Evolutionary conservation across 1,284 basidiomycete species (phyloP).

Genomic region (Irpex sp.): DNA sequence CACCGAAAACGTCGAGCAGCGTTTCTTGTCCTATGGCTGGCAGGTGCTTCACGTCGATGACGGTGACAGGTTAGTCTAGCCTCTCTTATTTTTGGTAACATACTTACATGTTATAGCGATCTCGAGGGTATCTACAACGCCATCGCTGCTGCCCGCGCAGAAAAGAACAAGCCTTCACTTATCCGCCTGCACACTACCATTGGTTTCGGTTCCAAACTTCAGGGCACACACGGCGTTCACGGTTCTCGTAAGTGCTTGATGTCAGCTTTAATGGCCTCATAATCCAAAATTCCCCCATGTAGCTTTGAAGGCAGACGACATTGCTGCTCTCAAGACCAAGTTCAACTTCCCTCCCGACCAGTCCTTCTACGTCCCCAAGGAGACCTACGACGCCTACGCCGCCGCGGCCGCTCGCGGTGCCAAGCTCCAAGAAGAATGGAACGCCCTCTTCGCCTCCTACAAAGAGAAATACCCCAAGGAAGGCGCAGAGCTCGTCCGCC

Average conservation of each 20-base stretch:
- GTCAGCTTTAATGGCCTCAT: not conserved
- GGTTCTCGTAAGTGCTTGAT: constrained; percentile 68
- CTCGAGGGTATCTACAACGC: constrained; percentile 78
- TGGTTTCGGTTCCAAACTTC: constrained; percentile 89
- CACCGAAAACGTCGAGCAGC: constrained; percentile 89
- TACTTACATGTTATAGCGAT: constrained; percentile 47
- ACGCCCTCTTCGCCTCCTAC: constrained; percentile 69
- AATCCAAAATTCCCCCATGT: not conserved
- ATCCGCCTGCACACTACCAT: constrained; percentile 89
- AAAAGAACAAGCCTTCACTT: constrained; percentile 82
- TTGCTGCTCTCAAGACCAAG: constrained; percentile 79
- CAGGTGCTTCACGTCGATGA: constrained; percentile 84
- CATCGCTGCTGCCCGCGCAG: constrained; percentile 74
- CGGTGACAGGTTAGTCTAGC: constrained; percentile 66
- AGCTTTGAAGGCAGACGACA: constrained; percentile 94
- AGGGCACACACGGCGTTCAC: constrained; percentile 93
- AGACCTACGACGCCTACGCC: constrained; percentile 70
- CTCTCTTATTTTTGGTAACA: not conserved
- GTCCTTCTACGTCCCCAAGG: constrained; percentile 78
- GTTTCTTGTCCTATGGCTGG: constrained; percentile 93
- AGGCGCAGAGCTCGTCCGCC: constrained; percentile 82
- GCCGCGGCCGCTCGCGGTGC: constrained; percentile 72
- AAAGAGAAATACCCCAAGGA: constrained; percentile 78
- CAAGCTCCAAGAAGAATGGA: constrained; percentile 76
- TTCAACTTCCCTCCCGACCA: constrained; percentile 82